phyloP scores from a whole-genome alignment of 768 basidiomycete genomes.

The Calocybe gangraenosa region DNA sequence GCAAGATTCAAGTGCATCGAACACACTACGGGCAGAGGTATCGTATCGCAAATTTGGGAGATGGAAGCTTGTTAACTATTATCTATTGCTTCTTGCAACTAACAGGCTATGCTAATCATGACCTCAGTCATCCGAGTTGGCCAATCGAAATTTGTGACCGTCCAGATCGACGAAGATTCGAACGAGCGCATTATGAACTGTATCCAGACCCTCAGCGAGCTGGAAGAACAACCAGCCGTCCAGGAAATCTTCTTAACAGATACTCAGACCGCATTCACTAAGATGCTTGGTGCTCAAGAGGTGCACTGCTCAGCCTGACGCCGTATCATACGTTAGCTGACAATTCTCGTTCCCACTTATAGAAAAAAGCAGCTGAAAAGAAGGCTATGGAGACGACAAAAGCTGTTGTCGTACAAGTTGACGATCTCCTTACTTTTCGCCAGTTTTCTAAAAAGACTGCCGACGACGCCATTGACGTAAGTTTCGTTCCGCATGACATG shows the following conservation, averaged over 20 bases:
- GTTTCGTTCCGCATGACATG: constrained; percentile 14
- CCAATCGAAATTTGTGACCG: constrained; percentile 91
- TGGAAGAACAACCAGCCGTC: constrained; percentile 53
- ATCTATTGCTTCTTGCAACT: background rate
- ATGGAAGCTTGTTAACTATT: background rate
- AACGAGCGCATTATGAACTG: constrained; percentile 95
- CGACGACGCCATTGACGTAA: constrained; percentile 73
- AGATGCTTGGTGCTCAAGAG: constrained; percentile 96
- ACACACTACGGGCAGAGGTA: constrained; percentile 85
- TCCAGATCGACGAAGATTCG: constrained; percentile 98
- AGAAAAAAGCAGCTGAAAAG: constrained; percentile 92
- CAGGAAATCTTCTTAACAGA: constrained; percentile 78
- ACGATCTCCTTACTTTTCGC: constrained; percentile 88
- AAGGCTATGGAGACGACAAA: constrained; percentile 73
- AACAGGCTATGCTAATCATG: constrained; percentile 95
- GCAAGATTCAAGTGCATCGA: constrained; percentile 42
- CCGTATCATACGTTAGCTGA: background rate
- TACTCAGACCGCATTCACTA: constrained; percentile 87
- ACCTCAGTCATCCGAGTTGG: constrained; percentile 95
- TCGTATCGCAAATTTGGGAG: constrained; percentile 9
- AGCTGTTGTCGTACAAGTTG: constrained; percentile 78
- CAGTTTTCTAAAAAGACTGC: constrained; percentile 92
- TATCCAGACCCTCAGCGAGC: constrained; percentile 86
- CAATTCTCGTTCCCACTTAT: background rate
- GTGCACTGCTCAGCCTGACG: constrained; percentile 33